Conservation (phyloP, 192 early-diverging fungal genomes). For the Coemansia sp. region DNA sequence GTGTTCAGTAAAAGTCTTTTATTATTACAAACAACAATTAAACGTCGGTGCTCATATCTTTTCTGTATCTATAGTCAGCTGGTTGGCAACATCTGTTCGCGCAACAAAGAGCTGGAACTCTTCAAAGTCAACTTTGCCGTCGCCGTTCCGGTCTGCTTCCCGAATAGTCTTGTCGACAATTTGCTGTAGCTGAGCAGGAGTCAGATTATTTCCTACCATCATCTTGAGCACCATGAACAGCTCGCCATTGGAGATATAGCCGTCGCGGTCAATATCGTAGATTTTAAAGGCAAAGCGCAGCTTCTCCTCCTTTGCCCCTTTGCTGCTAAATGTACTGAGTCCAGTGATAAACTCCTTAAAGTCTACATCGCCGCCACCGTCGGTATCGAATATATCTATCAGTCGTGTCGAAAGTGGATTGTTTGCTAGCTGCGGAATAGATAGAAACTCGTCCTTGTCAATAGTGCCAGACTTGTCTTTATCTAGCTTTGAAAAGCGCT, state of each 20-base stretch:
- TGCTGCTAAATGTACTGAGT: slow-evolving; percentile 90
- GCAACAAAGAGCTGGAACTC: slow-evolving; percentile 97
- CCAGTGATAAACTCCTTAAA: slow-evolving; percentile 99
- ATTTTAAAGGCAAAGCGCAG: slow-evolving; percentile 97
- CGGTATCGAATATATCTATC: slow-evolving; percentile 96
- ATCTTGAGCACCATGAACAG: slow-evolving; percentile 98
- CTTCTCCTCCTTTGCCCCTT: slow-evolving; percentile 95
- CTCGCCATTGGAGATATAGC: slow-evolving; percentile 98
- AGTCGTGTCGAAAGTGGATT: slow-evolving; percentile 96
- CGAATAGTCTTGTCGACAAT: slow-evolving; percentile 99
- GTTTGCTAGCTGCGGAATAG: slow-evolving; percentile 95
- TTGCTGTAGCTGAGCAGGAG: slow-evolving; percentile 96
- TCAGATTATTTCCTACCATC: slow-evolving; percentile 99
- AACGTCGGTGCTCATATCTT: slow-evolving; percentile 28
- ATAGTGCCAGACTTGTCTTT: slow-evolving; percentile 96
- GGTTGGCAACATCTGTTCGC: slow-evolving; percentile 92
- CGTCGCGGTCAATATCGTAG: slow-evolving; percentile 99
- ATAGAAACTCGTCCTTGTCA: slow-evolving; percentile 96
- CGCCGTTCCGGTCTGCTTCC: slow-evolving; percentile 94
- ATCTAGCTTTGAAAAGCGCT: slow-evolving; percentile 97
- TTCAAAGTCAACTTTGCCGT: slow-evolving; percentile 96
- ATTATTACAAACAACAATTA: neutral
- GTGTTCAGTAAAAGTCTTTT: neutral
- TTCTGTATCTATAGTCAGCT: slow-evolving; percentile 85
- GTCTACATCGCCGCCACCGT: slow-evolving; percentile 98